phyloP scores from a whole-genome alignment of 2,329 filamentous ascomycete genomes.

The Fusarium sulawesiense region DNA sequence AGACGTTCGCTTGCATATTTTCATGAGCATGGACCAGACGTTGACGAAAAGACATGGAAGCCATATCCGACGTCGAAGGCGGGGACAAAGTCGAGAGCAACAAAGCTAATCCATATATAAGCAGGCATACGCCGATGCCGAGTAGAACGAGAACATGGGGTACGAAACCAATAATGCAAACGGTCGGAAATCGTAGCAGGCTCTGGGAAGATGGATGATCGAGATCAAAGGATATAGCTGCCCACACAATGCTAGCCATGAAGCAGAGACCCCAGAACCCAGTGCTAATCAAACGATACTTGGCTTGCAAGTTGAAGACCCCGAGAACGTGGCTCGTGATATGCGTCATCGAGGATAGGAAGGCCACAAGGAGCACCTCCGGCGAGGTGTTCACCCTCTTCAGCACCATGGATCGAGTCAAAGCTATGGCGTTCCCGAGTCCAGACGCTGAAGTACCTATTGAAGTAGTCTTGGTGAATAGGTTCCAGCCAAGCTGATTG shows the following conservation, averaged over 20 bases:
- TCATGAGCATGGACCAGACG: slow-evolving; percentile 78
- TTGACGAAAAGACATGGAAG: slow-evolving; percentile 61
- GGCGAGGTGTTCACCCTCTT: slow-evolving; percentile 87
- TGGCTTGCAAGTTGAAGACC: slow-evolving; percentile 81
- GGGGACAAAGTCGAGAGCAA: slow-evolving; percentile 71
- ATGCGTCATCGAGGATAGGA: slow-evolving; percentile 91
- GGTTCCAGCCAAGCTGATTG: slow-evolving; percentile 78
- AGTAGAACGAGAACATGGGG: slow-evolving; percentile 88
- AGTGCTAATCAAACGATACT: slow-evolving; percentile 85
- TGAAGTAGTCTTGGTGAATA: slow-evolving; percentile 64
- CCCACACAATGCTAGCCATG: slow-evolving; percentile 86
- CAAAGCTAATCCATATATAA: slow-evolving; percentile 83
- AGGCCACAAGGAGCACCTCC: slow-evolving; percentile 85
- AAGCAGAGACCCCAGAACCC: slow-evolving; percentile 91
- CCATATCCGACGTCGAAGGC: slow-evolving; percentile 44
- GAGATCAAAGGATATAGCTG: slow-evolving; percentile 71
- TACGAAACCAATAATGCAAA: slow-evolving; percentile 94
- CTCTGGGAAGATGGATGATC: slow-evolving; percentile 72
- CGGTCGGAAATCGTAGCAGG: slow-evolving; percentile 87
- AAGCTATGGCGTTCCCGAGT: slow-evolving; percentile 55
- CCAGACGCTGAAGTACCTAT: slow-evolving; percentile 43
- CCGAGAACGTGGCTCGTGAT: slow-evolving; percentile 86
- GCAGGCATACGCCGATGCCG: slow-evolving; percentile 79
- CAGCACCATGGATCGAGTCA: slow-evolving; percentile 75
- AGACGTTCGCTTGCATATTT: slow-evolving; percentile 93